These are phyloP conservation scores for Penicillium nucicola DNA, from an alignment of 495 filamentous ascomycete genomes.

Conservation along the genomic window DNA sequence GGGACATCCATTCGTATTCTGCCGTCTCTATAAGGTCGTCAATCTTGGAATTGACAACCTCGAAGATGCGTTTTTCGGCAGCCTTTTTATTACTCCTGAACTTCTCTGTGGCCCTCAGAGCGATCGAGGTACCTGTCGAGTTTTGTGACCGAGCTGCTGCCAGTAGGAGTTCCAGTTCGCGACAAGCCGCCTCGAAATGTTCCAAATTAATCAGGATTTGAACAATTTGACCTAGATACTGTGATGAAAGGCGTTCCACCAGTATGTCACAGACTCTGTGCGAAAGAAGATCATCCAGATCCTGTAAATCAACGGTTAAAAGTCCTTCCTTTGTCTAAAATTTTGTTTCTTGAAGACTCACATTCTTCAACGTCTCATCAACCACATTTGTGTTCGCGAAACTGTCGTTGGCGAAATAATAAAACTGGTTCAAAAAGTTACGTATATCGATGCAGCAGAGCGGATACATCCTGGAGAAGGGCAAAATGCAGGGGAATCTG, in stretches of 20 bases:
- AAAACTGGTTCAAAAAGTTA: constrained; percentile 94
- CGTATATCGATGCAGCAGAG: constrained; percentile 96
- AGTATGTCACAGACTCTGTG: constrained; percentile 86
- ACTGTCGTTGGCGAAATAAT: constrained; percentile 91
- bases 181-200: constrained; percentile 91
- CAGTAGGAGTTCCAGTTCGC: constrained; percentile 78
- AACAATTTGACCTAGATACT: constrained; percentile 95
- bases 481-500: constrained; percentile 86
- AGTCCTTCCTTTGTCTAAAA: too few species aligned
- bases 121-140: constrained; percentile 67
- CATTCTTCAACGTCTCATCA: constrained; percentile 80
- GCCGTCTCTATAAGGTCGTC: constrained; percentile 95
- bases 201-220: constrained; percentile 97
- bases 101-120: constrained; percentile 74
- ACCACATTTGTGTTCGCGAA: constrained; percentile 84
- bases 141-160: constrained; percentile 75
- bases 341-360: too few species aligned
- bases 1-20: constrained; percentile 91
- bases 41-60: constrained; percentile 97
- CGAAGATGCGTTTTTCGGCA: constrained; percentile 96
- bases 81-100: constrained; percentile 91
- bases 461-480: constrained; percentile 99
- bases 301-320: constrained; percentile 34
- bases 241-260: constrained; percentile 81
- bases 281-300: constrained; percentile 86